These are phyloP conservation scores for Mycena polygramma DNA, from an alignment of 768 basidiomycete genomes.

Conservation along the genomic window DNA sequence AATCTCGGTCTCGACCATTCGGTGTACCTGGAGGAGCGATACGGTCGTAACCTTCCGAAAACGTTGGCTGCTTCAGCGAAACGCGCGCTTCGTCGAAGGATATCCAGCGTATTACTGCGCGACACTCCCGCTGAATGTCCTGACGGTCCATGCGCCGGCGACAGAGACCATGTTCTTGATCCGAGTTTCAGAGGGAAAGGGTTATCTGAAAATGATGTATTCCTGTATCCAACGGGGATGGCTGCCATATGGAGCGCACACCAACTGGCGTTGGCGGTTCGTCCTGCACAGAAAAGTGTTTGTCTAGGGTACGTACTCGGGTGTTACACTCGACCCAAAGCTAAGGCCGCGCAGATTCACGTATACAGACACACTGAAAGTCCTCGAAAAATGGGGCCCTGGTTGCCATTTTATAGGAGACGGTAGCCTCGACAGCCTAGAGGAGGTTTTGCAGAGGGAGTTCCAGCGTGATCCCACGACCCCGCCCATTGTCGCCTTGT, in stretches of 20 bases:
- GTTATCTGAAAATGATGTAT: slow-evolving; percentile 90
- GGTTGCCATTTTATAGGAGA: slow-evolving; percentile 93
- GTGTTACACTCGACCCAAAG: not conserved
- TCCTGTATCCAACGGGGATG: slow-evolving; percentile 91
- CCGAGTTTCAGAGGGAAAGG: slow-evolving; percentile 76
- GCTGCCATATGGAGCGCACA: slow-evolving; percentile 94
- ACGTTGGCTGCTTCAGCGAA: slow-evolving; percentile 85
- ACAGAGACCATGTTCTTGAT: slow-evolving; percentile 61
- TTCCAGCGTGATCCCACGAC: slow-evolving; percentile 51
- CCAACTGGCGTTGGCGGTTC: slow-evolving; percentile 68
- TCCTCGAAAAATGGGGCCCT: slow-evolving; percentile 96
- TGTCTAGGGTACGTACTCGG: slow-evolving; percentile 86
- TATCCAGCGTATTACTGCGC: slow-evolving; percentile 86
- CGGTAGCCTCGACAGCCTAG: slow-evolving; percentile 80
- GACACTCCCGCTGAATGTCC: slow-evolving; percentile 61
- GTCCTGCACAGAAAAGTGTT: slow-evolving; percentile 81
- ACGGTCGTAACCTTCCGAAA: slow-evolving; percentile 89
- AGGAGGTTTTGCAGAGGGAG: slow-evolving; percentile 68
- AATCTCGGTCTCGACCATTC: slow-evolving; percentile 71
- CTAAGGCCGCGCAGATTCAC: slow-evolving; percentile 74
- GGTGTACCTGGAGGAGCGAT: slow-evolving; percentile 92
- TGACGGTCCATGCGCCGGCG: slow-evolving; percentile 56
- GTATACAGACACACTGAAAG: slow-evolving; percentile 95
- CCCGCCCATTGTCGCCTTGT: slow-evolving; percentile 82
- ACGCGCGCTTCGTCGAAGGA: slow-evolving; percentile 85